phyloP scores from a whole-genome alignment of 176 grass and related monocot genomes.

The Stipa capillata region DNA sequence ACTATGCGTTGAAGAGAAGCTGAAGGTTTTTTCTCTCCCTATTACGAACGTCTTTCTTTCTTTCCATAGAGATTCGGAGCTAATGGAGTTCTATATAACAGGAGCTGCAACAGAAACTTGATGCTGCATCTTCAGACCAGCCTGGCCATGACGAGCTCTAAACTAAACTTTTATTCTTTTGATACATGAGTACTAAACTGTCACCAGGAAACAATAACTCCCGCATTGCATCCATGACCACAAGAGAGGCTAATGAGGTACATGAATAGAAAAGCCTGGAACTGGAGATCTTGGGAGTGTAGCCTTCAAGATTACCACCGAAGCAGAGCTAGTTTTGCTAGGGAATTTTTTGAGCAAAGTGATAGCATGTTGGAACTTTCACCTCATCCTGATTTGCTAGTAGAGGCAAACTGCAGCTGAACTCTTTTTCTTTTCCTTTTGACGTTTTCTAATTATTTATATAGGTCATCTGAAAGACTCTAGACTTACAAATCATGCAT shows the following conservation, averaged over 20 bases:
- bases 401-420: conserved; percentile 12
- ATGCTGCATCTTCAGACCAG: conserved; percentile 34
- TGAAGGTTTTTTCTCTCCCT: conserved; percentile 48
- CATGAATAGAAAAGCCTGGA: background rate
- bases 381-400: conserved; percentile 5
- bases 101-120: conserved; percentile 77
- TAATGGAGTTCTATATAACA: conserved; percentile 41
- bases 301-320: background rate
- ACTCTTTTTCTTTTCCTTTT: background rate
- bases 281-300: background rate
- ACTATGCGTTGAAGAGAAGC: conserved; percentile 61
- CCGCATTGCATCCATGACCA: conserved; percentile 8
- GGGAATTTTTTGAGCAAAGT: background rate
- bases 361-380: conserved; percentile 13
- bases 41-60: background rate
- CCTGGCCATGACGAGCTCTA: conserved; percentile 66
- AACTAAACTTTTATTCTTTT: too few species aligned
- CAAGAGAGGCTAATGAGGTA: background rate
- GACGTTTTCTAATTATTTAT: conserved; percentile 1
- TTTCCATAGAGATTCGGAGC: background rate
- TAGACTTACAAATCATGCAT: background rate
- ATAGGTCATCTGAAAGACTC: background rate
- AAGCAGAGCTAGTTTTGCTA: background rate
- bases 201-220: conserved; percentile 11
- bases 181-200: too few species aligned